A percentile compares a stretch with the other conserved stretches of the same genome.
Conservation (phyloP, 768 basidiomycete species). For the Rubroboletus pulcherrimus region DNA sequence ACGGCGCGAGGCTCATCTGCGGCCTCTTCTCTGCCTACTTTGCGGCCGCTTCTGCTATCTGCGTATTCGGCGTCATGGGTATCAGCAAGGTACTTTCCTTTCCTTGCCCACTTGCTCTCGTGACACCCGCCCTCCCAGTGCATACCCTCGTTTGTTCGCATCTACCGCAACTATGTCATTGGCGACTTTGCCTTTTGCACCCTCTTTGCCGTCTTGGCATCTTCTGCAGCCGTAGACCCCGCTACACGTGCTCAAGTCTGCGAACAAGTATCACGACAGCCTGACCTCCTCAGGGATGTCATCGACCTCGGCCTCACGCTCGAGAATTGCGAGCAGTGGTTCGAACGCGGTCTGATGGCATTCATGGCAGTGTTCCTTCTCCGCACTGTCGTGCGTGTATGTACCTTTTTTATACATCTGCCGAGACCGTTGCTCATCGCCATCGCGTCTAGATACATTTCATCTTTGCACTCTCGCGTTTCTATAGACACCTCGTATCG, state of each 20-base stretch:
- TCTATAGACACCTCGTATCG: constrained; percentile 55
- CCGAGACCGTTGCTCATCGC: not conserved
- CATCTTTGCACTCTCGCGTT: constrained; percentile 66
- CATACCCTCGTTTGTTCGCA: constrained; percentile 61
- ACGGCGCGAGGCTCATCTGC: constrained; percentile 50
- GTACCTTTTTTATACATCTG: constrained; percentile 22
- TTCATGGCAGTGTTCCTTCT: constrained; percentile 57
- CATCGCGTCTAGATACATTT: constrained; percentile 58
- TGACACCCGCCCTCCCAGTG: constrained; percentile 37
- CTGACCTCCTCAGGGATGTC: constrained; percentile 68
- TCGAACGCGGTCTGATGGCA: constrained; percentile 61
- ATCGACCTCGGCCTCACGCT: constrained; percentile 68
- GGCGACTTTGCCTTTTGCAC: constrained; percentile 73
- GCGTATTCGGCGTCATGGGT: constrained; percentile 63
- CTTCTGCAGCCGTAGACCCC: constrained; percentile 55
- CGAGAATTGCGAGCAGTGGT: constrained; percentile 80
- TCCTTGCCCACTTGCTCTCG: not conserved
- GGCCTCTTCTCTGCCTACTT: constrained; percentile 66
- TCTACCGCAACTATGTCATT: constrained; percentile 80
- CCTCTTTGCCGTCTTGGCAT: constrained; percentile 51
- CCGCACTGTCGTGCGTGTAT: constrained; percentile 62
- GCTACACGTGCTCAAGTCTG: constrained; percentile 59
- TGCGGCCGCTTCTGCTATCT: constrained; percentile 58
- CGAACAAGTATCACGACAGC: constrained; percentile 71
- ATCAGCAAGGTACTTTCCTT: constrained; percentile 53